Conservation (phyloP, 1,284 basidiomycete species). For the Lentinula novae-zelandiae region DNA sequence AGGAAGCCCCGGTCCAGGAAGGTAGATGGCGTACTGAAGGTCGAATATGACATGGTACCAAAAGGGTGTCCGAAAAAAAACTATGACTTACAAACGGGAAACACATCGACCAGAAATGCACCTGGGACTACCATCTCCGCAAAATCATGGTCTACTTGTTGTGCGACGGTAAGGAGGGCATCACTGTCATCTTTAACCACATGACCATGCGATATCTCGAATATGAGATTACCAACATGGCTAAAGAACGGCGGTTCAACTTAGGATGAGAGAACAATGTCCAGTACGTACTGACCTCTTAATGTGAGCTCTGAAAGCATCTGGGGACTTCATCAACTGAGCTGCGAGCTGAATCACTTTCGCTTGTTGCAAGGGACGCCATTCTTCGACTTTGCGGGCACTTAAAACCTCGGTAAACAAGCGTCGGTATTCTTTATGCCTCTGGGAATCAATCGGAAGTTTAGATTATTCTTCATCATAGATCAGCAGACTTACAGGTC, state of each 20-base stretch:
- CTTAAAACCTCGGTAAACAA: slow-evolving; percentile 10
- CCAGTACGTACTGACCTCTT: neutral
- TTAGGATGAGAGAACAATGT: neutral
- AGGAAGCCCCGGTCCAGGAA: slow-evolving; percentile 8
- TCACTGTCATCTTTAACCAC: slow-evolving; percentile 15
- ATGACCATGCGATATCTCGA: slow-evolving; percentile 19
- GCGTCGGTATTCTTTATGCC: slow-evolving; percentile 14
- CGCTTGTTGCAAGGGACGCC: slow-evolving; percentile 11
- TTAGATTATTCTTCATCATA: slow-evolving; percentile 2
- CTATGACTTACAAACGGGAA: slow-evolving; percentile 17
- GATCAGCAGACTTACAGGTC: neutral
- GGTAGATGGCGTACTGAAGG: slow-evolving; percentile 2
- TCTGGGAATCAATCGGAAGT: neutral
- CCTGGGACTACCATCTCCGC: slow-evolving; percentile 15
- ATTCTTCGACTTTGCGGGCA: slow-evolving; percentile 6
- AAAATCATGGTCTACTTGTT: slow-evolving; percentile 16
- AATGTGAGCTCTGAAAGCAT: slow-evolving; percentile 7
- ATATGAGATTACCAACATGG: slow-evolving; percentile 13
- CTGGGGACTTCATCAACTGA: slow-evolving; percentile 6
- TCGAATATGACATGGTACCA: neutral
- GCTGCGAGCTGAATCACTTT: slow-evolving; percentile 8
- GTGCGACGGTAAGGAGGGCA: slow-evolving; percentile 16
- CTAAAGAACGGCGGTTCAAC: neutral
- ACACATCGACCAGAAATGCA: slow-evolving; percentile 17
- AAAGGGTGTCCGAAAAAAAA: neutral